Evolutionary conservation across 768 basidiomycete genomes (phyloP).

Genomic region (Suillus sp.): DNA sequence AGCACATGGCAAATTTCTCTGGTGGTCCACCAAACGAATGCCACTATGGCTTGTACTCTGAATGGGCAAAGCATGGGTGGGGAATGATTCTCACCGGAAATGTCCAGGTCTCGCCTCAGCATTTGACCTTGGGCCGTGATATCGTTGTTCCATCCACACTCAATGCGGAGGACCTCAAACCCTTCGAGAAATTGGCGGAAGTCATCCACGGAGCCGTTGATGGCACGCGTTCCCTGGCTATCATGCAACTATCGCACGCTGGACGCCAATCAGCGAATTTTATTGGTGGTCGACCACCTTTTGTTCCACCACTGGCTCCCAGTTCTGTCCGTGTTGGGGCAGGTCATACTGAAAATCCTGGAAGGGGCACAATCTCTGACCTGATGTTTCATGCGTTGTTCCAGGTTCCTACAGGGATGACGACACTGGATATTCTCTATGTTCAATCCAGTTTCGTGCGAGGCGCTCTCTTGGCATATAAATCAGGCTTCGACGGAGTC

Average conservation of each 20-base stretch:
- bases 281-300: constrained; percentile 65
- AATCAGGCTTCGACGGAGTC: constrained; percentile 83
- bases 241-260: constrained; percentile 84
- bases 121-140: constrained; percentile 75
- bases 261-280: constrained; percentile 83
- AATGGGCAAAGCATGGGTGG: constrained; percentile 79
- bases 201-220: constrained; percentile 46
- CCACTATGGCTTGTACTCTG: constrained; percentile 66
- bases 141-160: constrained; percentile 55
- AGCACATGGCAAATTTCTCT: constrained; percentile 65
- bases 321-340: constrained; percentile 58
- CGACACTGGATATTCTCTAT: constrained; percentile 55
- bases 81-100: constrained; percentile 91
- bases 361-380: constrained; percentile 17
- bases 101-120: constrained; percentile 62
- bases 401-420: constrained; percentile 65
- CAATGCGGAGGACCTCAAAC: constrained; percentile 43
- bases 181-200: constrained; percentile 53
- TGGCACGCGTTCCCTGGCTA: constrained; percentile 41
- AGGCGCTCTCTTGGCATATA: constrained; percentile 64
- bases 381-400: constrained; percentile 49
- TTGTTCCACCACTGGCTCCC: constrained; percentile 67
- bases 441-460: constrained; percentile 64
- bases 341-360: constrained; percentile 9
- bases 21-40: constrained; percentile 73